phyloP scores from a whole-genome alignment of 1,284 basidiomycete genomes.

The Singerocomus inundabilis region DNA sequence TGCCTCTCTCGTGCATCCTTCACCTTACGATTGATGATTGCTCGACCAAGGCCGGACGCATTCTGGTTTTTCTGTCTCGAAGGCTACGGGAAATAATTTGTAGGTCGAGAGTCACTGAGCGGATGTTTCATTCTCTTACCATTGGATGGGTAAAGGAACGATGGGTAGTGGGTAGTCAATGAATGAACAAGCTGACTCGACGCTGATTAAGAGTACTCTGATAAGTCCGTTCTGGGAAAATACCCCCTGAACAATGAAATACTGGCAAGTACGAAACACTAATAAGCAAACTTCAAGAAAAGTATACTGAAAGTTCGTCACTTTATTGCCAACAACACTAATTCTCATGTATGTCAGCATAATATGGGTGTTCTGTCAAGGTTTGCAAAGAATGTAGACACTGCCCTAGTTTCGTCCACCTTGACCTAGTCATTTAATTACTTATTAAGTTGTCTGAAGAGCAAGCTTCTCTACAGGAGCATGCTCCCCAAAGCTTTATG shows the following conservation, averaged over 20 bases:
- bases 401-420: no score
- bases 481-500: no score
- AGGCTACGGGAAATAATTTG: slow-evolving; percentile 17
- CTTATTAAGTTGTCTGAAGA: no score
- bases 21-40: slow-evolving; percentile 85
- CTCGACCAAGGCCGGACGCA: slow-evolving; percentile 81
- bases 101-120: neutral
- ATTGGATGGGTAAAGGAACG: slow-evolving; percentile 4
- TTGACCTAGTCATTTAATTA: no score
- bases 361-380: neutral
- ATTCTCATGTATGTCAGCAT: neutral
- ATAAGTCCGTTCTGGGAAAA: slow-evolving; percentile 12
- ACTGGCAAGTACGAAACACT: neutral
- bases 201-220: slow-evolving; percentile 19
- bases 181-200: neutral
- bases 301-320: neutral
- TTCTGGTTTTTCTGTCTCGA: slow-evolving; percentile 45
- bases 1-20: slow-evolving; percentile 76
- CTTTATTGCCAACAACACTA: neutral
- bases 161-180: neutral
- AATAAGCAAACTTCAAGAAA: neutral
- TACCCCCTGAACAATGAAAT: slow-evolving; percentile 11
- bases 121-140: slow-evolving; percentile 13
- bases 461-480: no score
- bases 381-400: no score